Conservation (phyloP, 2,329 filamentous ascomycete species). For the Diplocarpon rosae region DNA sequence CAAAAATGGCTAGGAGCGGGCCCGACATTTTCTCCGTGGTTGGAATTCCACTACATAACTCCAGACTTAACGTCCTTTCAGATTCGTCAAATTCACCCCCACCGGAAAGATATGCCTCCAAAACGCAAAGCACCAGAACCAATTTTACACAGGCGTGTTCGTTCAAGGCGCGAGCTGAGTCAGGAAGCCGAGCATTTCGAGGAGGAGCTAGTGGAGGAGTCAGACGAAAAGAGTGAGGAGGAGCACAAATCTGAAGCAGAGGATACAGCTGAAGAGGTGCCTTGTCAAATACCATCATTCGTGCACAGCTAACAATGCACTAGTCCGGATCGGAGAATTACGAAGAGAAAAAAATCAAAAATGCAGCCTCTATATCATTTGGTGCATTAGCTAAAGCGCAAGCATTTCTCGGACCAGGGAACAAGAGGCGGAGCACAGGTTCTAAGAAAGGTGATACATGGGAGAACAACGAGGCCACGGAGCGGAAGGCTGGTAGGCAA, state of each 20-base stretch:
- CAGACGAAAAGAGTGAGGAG: slow-evolving; percentile 22
- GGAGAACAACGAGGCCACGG: slow-evolving; percentile 31
- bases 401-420: slow-evolving; percentile 42
- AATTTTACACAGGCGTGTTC: slow-evolving; percentile 23
- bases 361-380: slow-evolving; percentile 60
- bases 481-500: slow-evolving; percentile 31
- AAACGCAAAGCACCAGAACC: slow-evolving; percentile 23
- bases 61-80: too few relatives aligned
- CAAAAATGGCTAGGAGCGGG: background rate
- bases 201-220: slow-evolving; percentile 21
- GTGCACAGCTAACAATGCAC: background rate
- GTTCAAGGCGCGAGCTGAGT: slow-evolving; percentile 22
- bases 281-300: background rate
- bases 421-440: slow-evolving; percentile 23
- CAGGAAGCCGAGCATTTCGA: slow-evolving; percentile 20
- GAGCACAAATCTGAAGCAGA: slow-evolving; percentile 25
- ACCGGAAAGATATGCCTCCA: slow-evolving; percentile 16
- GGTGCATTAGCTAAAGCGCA: slow-evolving; percentile 84
- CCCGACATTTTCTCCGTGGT: background rate
- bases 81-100: too few relatives aligned
- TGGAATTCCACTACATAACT: too few relatives aligned
- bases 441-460: slow-evolving; percentile 28
- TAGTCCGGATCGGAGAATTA: slow-evolving; percentile 14
- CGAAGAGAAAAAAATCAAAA: slow-evolving; percentile 16
- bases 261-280: slow-evolving; percentile 14